phyloP scores from a whole-genome alignment of 305 asterid species.

The Solanum chacoense region DNA sequence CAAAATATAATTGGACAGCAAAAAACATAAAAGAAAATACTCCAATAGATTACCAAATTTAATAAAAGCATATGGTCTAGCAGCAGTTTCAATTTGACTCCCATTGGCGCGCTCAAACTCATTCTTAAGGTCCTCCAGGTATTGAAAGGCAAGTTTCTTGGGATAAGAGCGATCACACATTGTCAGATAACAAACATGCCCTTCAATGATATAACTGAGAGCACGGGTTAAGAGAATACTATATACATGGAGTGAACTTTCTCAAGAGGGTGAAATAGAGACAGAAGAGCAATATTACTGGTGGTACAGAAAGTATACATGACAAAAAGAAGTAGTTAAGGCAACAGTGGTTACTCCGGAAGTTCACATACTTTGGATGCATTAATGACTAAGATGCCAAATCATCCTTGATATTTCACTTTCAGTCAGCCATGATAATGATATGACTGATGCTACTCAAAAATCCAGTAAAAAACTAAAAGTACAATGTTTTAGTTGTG shows the following conservation, averaged over 20 bases:
- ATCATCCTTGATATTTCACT: neutral
- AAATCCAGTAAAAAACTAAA: neutral
- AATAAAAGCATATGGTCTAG: conserved; percentile 93
- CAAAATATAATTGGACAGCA: neutral
- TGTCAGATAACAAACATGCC: conserved; percentile 67
- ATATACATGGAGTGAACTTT: neutral
- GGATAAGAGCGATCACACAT: conserved; percentile 97
- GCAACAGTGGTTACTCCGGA: neutral
- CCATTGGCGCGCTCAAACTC: conserved; percentile 86
- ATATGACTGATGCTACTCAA: neutral
- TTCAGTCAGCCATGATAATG: neutral
- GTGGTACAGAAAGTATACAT: neutral
- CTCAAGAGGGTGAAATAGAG: neutral
- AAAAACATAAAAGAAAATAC: neutral
- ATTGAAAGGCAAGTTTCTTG: conserved; percentile 88
- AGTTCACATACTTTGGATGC: neutral
- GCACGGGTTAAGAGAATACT: conserved; percentile 28
- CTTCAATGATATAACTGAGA: conserved; percentile 84
- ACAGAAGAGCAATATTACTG: neutral
- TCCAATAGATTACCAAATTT: conserved; percentile 53
- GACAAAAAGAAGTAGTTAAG: neutral
- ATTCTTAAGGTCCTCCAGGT: conserved; percentile 90
- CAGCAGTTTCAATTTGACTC: conserved; percentile 95
- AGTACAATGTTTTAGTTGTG: neutral
- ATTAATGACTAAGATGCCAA: neutral